phyloP scores from a whole-genome alignment of 352 stramenopile species.

The Pilasporangium apinafurcum region DNA sequence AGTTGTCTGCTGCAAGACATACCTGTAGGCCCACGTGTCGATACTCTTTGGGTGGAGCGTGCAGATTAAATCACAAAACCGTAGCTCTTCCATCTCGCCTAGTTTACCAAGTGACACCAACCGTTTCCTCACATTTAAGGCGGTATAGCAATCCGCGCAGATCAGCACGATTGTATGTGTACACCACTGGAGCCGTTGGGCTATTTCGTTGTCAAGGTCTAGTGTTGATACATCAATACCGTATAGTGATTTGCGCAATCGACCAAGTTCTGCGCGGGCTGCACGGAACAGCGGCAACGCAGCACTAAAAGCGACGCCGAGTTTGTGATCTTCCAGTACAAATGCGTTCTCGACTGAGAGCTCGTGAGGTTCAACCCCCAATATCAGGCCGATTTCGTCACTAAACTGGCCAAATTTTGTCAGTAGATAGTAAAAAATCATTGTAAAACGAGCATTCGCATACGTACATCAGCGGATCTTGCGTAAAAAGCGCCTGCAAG shows the following conservation, averaged over 20 bases:
- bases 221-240: too few species aligned
- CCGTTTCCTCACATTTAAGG: constrained; percentile 69
- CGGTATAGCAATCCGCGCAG: constrained; percentile 80
- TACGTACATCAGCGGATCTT: constrained; percentile 65
- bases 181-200: too few species aligned
- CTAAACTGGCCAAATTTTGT: constrained; percentile 13
- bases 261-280: constrained; percentile 34
- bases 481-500: constrained; percentile 33
- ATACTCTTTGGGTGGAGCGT: constrained; percentile 81
- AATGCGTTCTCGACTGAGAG: constrained; percentile 52
- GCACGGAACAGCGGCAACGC: constrained; percentile 43
- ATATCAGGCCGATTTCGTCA: constrained; percentile 72
- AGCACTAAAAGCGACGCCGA: constrained; percentile 59
- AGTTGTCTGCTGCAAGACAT: too few species aligned
- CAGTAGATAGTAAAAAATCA: not conserved
- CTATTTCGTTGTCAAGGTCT: constrained; percentile 16
- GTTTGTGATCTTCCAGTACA: constrained; percentile 68
- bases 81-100: constrained; percentile 32
- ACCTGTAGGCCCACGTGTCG: constrained; percentile 83
- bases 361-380: constrained; percentile 35
- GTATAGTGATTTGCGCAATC: too few species aligned
- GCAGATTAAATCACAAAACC: constrained; percentile 70
- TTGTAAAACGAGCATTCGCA: not conserved
- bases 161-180: constrained; percentile 68
- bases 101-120: constrained; percentile 39